Percentiles rank a stretch among this genome's conserved stretches.
phyloP scores from a whole-genome alignment of 78 protist species.

The Dictyostelium citrinum region DNA sequence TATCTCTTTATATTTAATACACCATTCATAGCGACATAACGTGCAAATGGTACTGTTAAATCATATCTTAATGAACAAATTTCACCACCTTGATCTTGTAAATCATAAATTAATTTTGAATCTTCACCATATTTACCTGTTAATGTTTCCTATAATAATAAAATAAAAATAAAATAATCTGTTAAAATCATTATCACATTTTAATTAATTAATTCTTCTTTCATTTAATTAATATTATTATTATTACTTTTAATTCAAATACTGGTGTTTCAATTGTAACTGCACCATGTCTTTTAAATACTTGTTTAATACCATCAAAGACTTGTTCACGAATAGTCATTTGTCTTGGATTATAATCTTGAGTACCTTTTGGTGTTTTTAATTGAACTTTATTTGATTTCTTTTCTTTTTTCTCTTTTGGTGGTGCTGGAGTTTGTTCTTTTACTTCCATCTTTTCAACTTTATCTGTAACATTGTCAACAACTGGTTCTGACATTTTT shows the following conservation, averaged over 20 bases:
- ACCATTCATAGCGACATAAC: constrained; percentile 92
- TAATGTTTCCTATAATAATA: constrained; percentile 83
- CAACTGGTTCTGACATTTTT: not conserved
- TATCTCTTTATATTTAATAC: constrained; percentile 90
- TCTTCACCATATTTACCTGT: constrained; percentile 98
- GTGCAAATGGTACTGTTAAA: constrained; percentile 95
- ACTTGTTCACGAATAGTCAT: constrained; percentile 91
- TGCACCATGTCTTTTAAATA: constrained; percentile 97
- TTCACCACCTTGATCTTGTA: constrained; percentile 96
- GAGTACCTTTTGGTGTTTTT: constrained; percentile 85
- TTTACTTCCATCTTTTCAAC: constrained; percentile 14
- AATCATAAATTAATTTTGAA: constrained; percentile 94
- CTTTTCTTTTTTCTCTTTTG: not conserved
- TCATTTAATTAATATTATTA: too few species aligned
- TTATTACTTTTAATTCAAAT: constrained; percentile 93
- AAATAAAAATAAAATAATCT: too few species aligned
- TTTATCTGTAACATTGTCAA: not conserved
- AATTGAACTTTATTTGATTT: not conserved
- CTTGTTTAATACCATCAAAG: constrained; percentile 61
- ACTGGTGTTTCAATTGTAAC: constrained; percentile 97
- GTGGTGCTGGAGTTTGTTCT: not conserved
- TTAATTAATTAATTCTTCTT: too few species aligned
- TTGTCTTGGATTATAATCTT: constrained; percentile 86
- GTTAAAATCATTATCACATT: too few species aligned
- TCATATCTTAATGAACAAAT: constrained; percentile 93